phyloP scores from a whole-genome alignment of 208 protist genomes.

The Angomonas desouzai region DNA sequence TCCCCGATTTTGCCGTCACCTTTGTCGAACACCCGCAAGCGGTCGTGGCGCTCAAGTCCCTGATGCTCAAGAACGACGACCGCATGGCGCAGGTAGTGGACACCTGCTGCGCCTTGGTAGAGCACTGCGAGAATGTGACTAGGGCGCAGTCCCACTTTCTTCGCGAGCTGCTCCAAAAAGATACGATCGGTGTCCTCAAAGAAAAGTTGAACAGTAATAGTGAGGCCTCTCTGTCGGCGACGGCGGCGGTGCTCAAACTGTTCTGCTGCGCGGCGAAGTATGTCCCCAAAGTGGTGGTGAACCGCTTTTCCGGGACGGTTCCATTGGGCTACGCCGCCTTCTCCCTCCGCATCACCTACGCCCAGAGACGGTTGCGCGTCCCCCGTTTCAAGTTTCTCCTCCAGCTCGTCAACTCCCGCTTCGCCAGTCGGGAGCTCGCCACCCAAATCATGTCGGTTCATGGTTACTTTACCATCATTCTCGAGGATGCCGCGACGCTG shows the following conservation, averaged over 20 bases:
- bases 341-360: constrained; percentile 71
- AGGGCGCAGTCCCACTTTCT: constrained; percentile 18
- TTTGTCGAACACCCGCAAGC: constrained; percentile 63
- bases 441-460: constrained; percentile 64
- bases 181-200: constrained; percentile 44
- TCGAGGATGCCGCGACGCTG: constrained; percentile 83
- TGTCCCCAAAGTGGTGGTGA: constrained; percentile 62
- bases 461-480: constrained; percentile 73
- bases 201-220: constrained; percentile 44
- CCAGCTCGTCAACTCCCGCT: constrained; percentile 45
- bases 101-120: constrained; percentile 44
- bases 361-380: constrained; percentile 67
- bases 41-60: constrained; percentile 49
- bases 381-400: constrained; percentile 62
- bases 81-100: constrained; percentile 38
- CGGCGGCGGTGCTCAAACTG: constrained; percentile 61
- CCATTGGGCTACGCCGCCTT: constrained; percentile 75
- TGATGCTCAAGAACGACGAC: constrained; percentile 30
- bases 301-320: constrained; percentile 58
- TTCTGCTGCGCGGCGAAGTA: constrained; percentile 44
- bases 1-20: constrained; percentile 38
- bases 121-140: constrained; percentile 17
- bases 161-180: constrained; percentile 65
- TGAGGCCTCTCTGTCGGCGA: constrained; percentile 36
- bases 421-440: constrained; percentile 20